Conservation (phyloP, 2,329 filamentous ascomycete species). For the Talaromyces sp. region DNA sequence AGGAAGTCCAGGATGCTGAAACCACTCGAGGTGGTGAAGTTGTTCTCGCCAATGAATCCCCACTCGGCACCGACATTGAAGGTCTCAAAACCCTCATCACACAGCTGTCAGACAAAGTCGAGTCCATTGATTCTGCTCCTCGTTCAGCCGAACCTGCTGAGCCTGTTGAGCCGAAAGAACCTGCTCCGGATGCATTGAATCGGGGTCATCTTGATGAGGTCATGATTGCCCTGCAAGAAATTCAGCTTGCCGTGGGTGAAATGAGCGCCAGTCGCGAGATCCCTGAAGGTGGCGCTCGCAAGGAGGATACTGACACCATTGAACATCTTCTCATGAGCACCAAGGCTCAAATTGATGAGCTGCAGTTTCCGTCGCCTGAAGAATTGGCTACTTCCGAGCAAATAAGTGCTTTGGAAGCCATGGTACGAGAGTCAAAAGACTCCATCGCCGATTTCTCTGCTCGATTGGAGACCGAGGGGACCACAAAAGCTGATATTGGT, state of each 20-base stretch:
- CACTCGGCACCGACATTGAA: slow-evolving; percentile 72
- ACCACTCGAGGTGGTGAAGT: slow-evolving; percentile 58
- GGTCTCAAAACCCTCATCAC: slow-evolving; percentile 82
- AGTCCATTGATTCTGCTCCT: slow-evolving; percentile 65
- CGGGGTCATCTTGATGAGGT: slow-evolving; percentile 52
- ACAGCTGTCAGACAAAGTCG: slow-evolving; percentile 81
- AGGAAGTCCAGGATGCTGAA: slow-evolving; percentile 51
- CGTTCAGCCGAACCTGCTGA: slow-evolving; percentile 37
- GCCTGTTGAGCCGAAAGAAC: slow-evolving; percentile 32
- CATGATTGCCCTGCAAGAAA: slow-evolving; percentile 47
- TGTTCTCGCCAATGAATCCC: slow-evolving; percentile 58
- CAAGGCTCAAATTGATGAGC: slow-evolving; percentile 83
- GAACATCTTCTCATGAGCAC: slow-evolving; percentile 89
- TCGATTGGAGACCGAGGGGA: slow-evolving; percentile 67
- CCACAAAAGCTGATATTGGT: slow-evolving; percentile 77
- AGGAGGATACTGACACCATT: slow-evolving; percentile 87
- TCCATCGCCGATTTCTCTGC: slow-evolving; percentile 67
- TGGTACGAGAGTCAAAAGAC: slow-evolving; percentile 76
- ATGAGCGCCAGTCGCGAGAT: slow-evolving; percentile 49
- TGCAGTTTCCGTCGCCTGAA: slow-evolving; percentile 65
- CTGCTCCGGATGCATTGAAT: slow-evolving; percentile 47
- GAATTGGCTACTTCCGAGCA: slow-evolving; percentile 67
- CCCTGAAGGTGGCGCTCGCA: slow-evolving; percentile 62
- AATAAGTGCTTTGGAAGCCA: slow-evolving; percentile 63
- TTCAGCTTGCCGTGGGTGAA: slow-evolving; percentile 63